Evolutionary conservation across 139 green algal genomes (phyloP).

Genomic region (Volvox africanus): DNA sequence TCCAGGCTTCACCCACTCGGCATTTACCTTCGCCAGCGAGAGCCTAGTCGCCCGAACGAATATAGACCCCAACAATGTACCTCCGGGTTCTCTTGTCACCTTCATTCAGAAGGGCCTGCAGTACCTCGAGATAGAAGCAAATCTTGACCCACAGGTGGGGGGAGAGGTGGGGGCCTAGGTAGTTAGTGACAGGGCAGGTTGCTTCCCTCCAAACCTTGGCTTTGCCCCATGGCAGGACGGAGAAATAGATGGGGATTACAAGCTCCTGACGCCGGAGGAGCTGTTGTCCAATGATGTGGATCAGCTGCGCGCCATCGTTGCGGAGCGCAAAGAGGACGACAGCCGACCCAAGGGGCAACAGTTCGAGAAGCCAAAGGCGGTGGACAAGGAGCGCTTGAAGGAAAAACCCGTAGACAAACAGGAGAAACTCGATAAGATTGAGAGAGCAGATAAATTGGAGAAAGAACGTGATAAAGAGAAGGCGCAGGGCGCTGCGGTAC

Average conservation of each 20-base stretch:
- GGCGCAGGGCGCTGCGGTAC: background rate
- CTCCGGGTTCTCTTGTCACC: conserved; percentile 91
- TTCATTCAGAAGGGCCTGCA: conserved; percentile 98
- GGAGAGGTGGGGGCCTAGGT: too few relatives aligned
- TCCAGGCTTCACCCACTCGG: conserved; percentile 94
- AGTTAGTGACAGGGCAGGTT: background rate
- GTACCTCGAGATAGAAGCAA: conserved; percentile 97
- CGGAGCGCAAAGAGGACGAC: conserved; percentile 67
- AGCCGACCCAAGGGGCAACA: conserved; percentile 32
- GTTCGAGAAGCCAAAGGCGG: conserved; percentile 39
- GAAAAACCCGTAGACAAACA: conserved; percentile 15
- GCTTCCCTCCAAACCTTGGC: background rate
- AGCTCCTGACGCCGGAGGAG: conserved; percentile 85
- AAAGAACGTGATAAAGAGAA: conserved; percentile 21
- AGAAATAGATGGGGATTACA: conserved; percentile 89
- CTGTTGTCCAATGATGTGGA: conserved; percentile 92
- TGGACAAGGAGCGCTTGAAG: conserved; percentile 36
- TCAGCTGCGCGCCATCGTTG: conserved; percentile 82
- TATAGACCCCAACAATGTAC: conserved; percentile 89
- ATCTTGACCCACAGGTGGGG: conserved; percentile 76
- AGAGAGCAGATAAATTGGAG: conserved; percentile 1
- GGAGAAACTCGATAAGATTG: background rate
- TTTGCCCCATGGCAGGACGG: conserved; percentile 65
- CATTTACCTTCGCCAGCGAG: conserved; percentile 96
- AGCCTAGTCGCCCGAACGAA: conserved; percentile 70